Evolutionary conservation across 352 stramenopile species (phyloP), one percentile per base, ranked within the genome.

Genomic region (Detonula confervacea): DNA sequence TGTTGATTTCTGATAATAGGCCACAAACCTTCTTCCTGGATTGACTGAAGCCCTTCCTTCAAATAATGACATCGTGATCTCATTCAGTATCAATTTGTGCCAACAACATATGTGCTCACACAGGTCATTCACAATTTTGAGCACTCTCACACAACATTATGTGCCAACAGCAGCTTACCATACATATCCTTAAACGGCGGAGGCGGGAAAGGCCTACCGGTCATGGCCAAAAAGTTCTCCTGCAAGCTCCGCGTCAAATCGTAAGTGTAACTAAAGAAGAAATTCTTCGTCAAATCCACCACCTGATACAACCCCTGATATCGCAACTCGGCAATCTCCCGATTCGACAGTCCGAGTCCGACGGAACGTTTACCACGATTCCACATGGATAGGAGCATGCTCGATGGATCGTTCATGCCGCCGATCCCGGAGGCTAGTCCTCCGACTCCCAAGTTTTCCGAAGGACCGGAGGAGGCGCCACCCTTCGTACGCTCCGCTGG

Each of bases 201-300:
- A 57, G 87, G 87, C 18, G 90, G 90, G 70, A 92, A 92, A 8
- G 84, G 85, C 30, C 88, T 68, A 12, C 71, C 81, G 33, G 82
- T 90, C 51, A 87, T 92, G 5, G 77, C 67, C 11, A 96, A 95
- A 92, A 99, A 98, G 73, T 99, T 99, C 80, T 98, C 92, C 88
- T 99, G 97, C 61, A 99, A 84, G 55, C 95, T 97, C 77, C 97
- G 92, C 16, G 97, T 99, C 51, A 99, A 91, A 74, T 99, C 96
- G 80, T 99, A 99, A 0, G 96, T 98, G 80, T 99, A 99, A 59
- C 93, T 98, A 84, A 98, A 99, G 90, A 96, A 99, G 81, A 99
- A 99, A 75, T 99, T 97, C 76, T 99, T 99, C 6, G 96, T 98
- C 18, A 99, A 90, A 81, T 99, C 97, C 46, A 99, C 90, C 59